phyloP scores from a whole-genome alignment of 2,329 filamentous ascomycete species.

The Colletotrichum lini region DNA sequence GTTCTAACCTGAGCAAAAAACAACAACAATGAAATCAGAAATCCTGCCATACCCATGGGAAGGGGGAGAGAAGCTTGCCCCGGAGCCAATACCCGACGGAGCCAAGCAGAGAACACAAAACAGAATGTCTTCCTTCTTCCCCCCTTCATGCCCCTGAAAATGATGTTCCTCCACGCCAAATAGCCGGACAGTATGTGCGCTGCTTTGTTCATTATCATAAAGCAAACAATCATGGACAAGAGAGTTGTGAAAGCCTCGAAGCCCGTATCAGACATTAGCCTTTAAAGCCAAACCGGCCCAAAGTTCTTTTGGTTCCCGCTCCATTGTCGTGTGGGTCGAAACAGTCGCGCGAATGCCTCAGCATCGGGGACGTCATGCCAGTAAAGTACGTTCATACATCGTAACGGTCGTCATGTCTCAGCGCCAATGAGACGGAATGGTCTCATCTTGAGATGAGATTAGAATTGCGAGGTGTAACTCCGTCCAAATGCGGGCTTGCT shows the following conservation, averaged over 20 bases:
- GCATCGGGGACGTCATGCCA: conserved; percentile 42
- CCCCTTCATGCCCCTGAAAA: not conserved
- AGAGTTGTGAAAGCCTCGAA: conserved; percentile 36
- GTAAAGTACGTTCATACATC: conserved; percentile 43
- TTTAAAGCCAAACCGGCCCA: conserved; percentile 34
- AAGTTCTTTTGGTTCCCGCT: conserved; percentile 30
- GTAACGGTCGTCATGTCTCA: conserved; percentile 43
- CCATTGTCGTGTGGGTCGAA: conserved; percentile 41
- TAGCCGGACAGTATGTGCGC: conserved; percentile 41
- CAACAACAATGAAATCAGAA: not conserved
- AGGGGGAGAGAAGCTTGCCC: not conserved
- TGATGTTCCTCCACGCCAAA: conserved; percentile 17
- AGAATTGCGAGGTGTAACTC: conserved; percentile 56
- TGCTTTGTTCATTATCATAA: conserved; percentile 43
- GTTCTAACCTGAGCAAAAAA: conserved; percentile 11
- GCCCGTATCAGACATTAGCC: conserved; percentile 41
- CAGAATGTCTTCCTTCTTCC: not conserved
- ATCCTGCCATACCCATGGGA: conserved; percentile 19
- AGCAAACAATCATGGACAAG: conserved; percentile 42
- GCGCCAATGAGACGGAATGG: conserved; percentile 31
- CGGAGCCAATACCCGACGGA: not conserved
- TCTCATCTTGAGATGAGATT: conserved; percentile 38
- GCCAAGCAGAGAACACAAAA: conserved; percentile 2
- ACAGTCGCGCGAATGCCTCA: conserved; percentile 33
- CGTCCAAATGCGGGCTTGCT: conserved; percentile 54